phyloP scores from a whole-genome alignment of 768 basidiomycete genomes.

The Paxillus involutus region DNA sequence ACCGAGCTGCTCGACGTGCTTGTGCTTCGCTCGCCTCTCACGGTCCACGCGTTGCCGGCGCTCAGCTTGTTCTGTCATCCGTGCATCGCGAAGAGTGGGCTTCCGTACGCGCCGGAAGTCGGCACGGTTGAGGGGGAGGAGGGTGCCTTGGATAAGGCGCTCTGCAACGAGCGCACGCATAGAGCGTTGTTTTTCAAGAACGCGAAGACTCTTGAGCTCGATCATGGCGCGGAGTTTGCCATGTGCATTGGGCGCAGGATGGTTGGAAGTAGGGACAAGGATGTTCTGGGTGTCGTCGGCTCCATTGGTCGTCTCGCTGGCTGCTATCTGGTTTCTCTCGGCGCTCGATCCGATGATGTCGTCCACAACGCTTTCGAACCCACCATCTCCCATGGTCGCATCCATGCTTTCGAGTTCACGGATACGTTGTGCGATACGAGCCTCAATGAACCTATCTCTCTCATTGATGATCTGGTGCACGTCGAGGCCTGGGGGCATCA shows the following conservation, averaged over 20 bases:
- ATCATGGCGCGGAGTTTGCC: slow-evolving; percentile 89
- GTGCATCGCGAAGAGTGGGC: slow-evolving; percentile 84
- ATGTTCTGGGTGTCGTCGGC: slow-evolving; percentile 26
- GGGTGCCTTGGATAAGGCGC: slow-evolving; percentile 82
- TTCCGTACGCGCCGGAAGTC: slow-evolving; percentile 90
- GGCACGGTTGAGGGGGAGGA: slow-evolving; percentile 86
- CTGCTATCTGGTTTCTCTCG: not conserved
- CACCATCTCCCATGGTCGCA: slow-evolving; percentile 77
- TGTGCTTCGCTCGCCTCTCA: slow-evolving; percentile 92
- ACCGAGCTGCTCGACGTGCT: slow-evolving; percentile 90
- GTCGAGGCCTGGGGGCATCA: slow-evolving; percentile 91
- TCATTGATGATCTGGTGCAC: slow-evolving; percentile 90
- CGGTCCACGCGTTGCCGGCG: slow-evolving; percentile 89
- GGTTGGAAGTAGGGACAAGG: slow-evolving; percentile 22
- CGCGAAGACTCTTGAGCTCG: slow-evolving; percentile 86
- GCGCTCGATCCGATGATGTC: slow-evolving; percentile 24
- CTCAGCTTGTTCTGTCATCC: slow-evolving; percentile 86
- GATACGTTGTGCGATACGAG: slow-evolving; percentile 85
- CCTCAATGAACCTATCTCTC: slow-evolving; percentile 87
- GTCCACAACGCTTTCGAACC: slow-evolving; percentile 53
- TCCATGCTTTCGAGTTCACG: slow-evolving; percentile 81
- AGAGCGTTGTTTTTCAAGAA: slow-evolving; percentile 89
- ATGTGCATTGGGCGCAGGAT: slow-evolving; percentile 64
- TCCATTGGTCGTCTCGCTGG: slow-evolving; percentile 31
- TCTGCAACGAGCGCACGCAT: slow-evolving; percentile 85